Evolutionary conservation across 2,329 filamentous ascomycete genomes (phyloP), one percentile per base, ranked within the genome.

Genomic region (Fusarium nodosum): DNA sequence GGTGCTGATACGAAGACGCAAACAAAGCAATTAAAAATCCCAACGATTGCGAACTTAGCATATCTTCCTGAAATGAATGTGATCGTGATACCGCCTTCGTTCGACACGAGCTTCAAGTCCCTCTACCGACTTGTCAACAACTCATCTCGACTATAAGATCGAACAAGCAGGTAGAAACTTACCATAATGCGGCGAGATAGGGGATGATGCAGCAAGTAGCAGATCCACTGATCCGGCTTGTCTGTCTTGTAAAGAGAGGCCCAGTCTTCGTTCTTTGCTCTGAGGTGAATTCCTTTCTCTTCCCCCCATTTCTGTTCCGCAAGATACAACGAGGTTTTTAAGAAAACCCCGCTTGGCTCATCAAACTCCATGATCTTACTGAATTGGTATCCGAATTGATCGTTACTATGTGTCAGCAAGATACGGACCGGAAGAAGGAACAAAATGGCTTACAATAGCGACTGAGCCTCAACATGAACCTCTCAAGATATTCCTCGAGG

Each of bases 21-120:
- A 5, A 65, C 47, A 7, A 53, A 59, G 11, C 48, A 60, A 5
- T 65, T 60, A 18, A 66, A 66, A 11, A 51, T 2, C 2, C 63
- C 63, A 3, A 66, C 50, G 8, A 46, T 15, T 4, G 31, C 30
- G 24, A 64, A 64, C 12, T 20, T 34, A 36, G 26, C 38, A 36
- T 28, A 54, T 1, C 26, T 18, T 13, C 0, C 5, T 2, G 62
- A 11, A 7, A 65, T 28, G n/a, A 34, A 64, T 10, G 47, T 8
- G 28, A 56, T 30, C 15, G 18, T 16, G 6, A 48, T 24, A 13
- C 1, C 58, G 1, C 4, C 60, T 7, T 50, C 45, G 9, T 41
- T 3, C 42, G 53, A 53, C 22, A 24, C 47, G 2, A 8, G 18
- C 1, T 46, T 31, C 28, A 65, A n/a, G 8, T n/a, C 34, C 33